phyloP scores from a whole-genome alignment of 345 rosid species.

The Gynandropsis gynandra region DNA sequence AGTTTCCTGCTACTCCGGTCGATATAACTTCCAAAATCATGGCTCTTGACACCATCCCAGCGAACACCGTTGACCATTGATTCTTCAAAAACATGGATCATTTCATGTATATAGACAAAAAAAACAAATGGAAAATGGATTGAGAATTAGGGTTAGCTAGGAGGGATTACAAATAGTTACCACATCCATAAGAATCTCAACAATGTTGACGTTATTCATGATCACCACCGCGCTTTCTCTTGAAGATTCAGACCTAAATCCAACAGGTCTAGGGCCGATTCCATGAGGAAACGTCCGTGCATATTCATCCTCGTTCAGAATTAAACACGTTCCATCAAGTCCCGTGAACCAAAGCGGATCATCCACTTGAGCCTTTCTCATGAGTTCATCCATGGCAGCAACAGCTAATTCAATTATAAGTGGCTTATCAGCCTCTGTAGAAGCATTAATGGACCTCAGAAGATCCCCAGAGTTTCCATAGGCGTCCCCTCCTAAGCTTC shows the following conservation, averaged over 20 bases:
- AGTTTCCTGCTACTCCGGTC: slow-evolving; percentile 86
- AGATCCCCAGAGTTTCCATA: slow-evolving; percentile 64
- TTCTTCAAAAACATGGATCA: slow-evolving; percentile 32
- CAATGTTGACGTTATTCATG: slow-evolving; percentile 79
- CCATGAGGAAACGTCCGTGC: slow-evolving; percentile 61
- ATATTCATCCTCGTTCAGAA: slow-evolving; percentile 70
- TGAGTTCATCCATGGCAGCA: slow-evolving; percentile 88
- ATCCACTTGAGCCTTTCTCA: slow-evolving; percentile 76
- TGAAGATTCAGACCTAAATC: slow-evolving; percentile 72
- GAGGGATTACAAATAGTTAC: slow-evolving; percentile 25
- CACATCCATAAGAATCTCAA: slow-evolving; percentile 91
- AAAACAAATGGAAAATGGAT: background rate
- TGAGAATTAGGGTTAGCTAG: background rate
- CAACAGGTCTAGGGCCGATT: slow-evolving; percentile 62
- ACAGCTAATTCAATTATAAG: slow-evolving; percentile 80
- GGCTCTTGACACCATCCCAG: slow-evolving; percentile 81
- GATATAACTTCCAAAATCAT: slow-evolving; percentile 72
- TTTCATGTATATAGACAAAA: background rate
- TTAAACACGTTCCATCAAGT: slow-evolving; percentile 37
- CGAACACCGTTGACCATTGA: slow-evolving; percentile 76
- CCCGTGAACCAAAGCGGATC: slow-evolving; percentile 69
- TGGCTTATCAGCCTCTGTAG: slow-evolving; percentile 71
- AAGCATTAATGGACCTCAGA: slow-evolving; percentile 48
- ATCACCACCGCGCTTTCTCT: slow-evolving; percentile 69
- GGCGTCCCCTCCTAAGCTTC: slow-evolving; percentile 52